Evolutionary conservation across 495 filamentous ascomycete genomes (phyloP), one percentile per base, ranked within the genome.

Genomic region (Haplographium delicatum): DNA sequence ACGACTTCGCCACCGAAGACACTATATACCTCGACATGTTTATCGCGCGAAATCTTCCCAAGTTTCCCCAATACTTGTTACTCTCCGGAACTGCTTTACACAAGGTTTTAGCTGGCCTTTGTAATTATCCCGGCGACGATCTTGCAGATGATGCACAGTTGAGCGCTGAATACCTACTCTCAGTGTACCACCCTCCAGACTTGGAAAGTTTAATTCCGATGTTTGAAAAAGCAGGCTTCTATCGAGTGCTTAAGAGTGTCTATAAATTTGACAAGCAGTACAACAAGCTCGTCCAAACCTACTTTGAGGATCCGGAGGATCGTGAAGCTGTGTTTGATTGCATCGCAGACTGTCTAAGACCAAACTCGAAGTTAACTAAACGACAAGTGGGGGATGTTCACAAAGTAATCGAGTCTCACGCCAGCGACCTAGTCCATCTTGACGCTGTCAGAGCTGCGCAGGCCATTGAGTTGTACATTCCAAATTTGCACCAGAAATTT

Each of bases 1-100:
- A 72, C 13, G 79, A 81, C 8, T 96, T 94, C 60, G 74, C 79
- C 3, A 59, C 80, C n/a, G 78, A 85, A 50, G 88, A 96, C 65
- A 89, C 85, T 22, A 88, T 98, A 49, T 97, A 94, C 65, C 76
- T 98, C 27, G 85, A 98, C 63, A 98, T 98, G 88, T 97, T 98
- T 62, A 82, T 97, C 64, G 91, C 93, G 37, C 84, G 93, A 49
- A 98, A 95, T 59, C 75, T 97, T 13, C 88, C 93, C 2, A 98
- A 97, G 67, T 98, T 95, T 62, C 90, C 88, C 4, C 91, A 96
- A 63, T 96, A 95, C 59, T 86, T 98, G 56, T 76, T 96, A 26
- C 79, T 98, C 50, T 82, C 93, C 0, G 93, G 90, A 42, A 86
- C 86, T 6, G 84, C 85, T 7, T 74, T 97, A 1, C 85, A 91